phyloP scores from a whole-genome alignment of 208 protist genomes.

The Naegleria fowleri region DNA sequence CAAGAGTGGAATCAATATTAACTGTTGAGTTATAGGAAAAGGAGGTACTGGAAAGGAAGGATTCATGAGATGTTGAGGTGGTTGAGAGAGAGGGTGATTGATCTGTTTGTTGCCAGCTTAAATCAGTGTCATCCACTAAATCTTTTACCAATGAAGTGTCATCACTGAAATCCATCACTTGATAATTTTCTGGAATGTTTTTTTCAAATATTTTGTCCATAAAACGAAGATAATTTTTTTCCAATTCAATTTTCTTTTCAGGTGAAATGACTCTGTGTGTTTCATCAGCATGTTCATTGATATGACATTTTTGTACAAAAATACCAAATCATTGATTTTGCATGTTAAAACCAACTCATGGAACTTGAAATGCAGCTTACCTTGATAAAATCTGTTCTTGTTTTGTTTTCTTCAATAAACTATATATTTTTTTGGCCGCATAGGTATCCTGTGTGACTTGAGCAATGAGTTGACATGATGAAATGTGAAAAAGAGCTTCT shows the following conservation, averaged over 20 bases:
- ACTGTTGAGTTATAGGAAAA: background rate
- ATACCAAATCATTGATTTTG: too few species aligned
- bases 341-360: too few species aligned
- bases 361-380: too few species aligned
- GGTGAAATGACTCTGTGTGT: background rate
- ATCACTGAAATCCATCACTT: background rate
- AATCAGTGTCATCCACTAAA: background rate
- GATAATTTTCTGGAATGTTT: background rate
- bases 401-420: background rate
- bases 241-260: background rate
- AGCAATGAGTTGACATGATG: background rate
- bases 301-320: too few species aligned
- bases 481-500: background rate
- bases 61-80: background rate
- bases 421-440: background rate
- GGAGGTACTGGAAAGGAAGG: background rate
- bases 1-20: background rate
- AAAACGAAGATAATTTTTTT: background rate
- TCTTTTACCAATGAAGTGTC: background rate
- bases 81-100: background rate
- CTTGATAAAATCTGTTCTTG: background rate
- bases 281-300: too few species aligned
- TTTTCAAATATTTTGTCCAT: background rate
- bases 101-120: background rate
- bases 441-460: background rate